Conservation (phyloP, 805 yeast genomes). For the Candida loeiensis region DNA sequence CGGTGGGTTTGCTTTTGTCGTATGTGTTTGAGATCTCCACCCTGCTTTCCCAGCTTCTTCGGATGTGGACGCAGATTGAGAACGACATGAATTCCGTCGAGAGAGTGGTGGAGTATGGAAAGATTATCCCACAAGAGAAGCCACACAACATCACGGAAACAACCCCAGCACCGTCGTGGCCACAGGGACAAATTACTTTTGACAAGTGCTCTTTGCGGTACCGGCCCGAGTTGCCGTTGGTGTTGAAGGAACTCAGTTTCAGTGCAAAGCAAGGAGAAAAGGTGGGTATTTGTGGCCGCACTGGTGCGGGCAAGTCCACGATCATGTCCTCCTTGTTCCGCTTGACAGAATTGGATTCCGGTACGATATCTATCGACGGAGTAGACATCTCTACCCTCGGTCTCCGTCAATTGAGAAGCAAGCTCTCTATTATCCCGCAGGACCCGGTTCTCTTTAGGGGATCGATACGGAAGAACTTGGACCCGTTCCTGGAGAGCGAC, state of each 20-base stretch:
- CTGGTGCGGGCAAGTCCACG: slow-evolving; percentile 81
- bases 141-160: slow-evolving; percentile 47
- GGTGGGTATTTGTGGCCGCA: slow-evolving; percentile 84
- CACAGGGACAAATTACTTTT: slow-evolving; percentile 48
- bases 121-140: slow-evolving; percentile 61
- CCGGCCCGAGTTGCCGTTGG: slow-evolving; percentile 59
- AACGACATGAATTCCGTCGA: slow-evolving; percentile 77
- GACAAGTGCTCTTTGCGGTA: slow-evolving; percentile 50
- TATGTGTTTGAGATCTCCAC: slow-evolving; percentile 55
- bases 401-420: slow-evolving; percentile 51
- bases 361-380: slow-evolving; percentile 53
- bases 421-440: slow-evolving; percentile 66
- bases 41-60: slow-evolving; percentile 55
- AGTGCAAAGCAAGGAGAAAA: slow-evolving; percentile 56
- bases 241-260: slow-evolving; percentile 44
- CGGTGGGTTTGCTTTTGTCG: slow-evolving; percentile 66
- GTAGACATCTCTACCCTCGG: slow-evolving; percentile 54
- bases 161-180: slow-evolving; percentile 49
- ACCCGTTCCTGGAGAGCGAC: slow-evolving; percentile 52
- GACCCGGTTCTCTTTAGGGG: slow-evolving; percentile 67
- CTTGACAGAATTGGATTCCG: slow-evolving; percentile 47
- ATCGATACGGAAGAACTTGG: slow-evolving; percentile 54
- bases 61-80: slow-evolving; percentile 67
- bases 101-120: slow-evolving; percentile 63
- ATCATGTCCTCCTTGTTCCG: slow-evolving; percentile 64